Base-by-base conservation (phyloP, 164 flowering plant species). In the Santalum album region DNA sequence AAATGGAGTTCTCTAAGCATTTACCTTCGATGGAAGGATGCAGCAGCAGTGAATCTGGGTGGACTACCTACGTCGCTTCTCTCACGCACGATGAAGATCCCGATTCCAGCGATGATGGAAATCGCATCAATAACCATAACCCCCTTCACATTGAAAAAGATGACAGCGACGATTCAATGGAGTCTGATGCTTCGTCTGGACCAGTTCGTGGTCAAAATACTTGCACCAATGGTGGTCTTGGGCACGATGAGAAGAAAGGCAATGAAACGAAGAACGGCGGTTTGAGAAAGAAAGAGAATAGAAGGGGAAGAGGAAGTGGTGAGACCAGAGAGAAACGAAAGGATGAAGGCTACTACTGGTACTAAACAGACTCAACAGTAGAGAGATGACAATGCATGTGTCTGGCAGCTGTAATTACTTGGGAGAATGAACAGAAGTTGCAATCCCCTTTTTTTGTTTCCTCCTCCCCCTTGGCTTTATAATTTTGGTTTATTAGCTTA, bases 141-240 rank as follows among this genome's bases (percentile, higher is more conserved):
- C 21, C 34, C 14, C 27, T 22, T 11, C 57, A 39, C 36, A 64
- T 29, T 45, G 69, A 55, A 26, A 65, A 63, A 10, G 58, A 47
- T 23, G 80, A 73, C n/a, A 81, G 82, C n/a, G 91, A 84, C 64
- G 91, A 87, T 56, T 84, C 91, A 0, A 79, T 87, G 95, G 83
- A 75, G 27, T 87, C 95, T 20, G 96, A 87, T 71, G 96, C 96
- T 16, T 82, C 91, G 16, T 84, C 96, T 12, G 86, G 84, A 29
- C 85, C 88, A 11, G 70, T 65, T 26, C 64, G 69, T 40, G 70
- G 22, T 24, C 66, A 68, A 18, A 56, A 58, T 12, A 42, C 47
- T 12, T 40, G 23, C 24, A 54, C 27, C 51, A 49, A 58, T 7
- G 47, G 39, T 40, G 57, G 19, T 17, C 35, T 42, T 49, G 60